Evolutionary conservation across 768 basidiomycete genomes (phyloP), one percentile per base, ranked within the genome.

Genomic region (Mycena galopus): DNA sequence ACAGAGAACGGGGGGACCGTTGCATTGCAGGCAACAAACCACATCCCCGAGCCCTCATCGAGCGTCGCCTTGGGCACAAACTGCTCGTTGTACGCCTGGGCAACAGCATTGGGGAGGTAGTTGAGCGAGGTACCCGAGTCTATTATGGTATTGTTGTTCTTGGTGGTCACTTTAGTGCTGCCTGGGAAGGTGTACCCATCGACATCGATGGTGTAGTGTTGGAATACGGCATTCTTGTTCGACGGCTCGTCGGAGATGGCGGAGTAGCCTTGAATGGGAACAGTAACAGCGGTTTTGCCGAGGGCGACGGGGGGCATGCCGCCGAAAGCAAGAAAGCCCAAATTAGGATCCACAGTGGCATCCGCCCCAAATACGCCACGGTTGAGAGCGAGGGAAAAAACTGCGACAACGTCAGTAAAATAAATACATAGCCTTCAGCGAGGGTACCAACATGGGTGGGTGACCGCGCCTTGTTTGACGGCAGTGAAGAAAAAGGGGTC

Each of bases 301-400:
- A 77, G 66, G 1, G 60, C n/a, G 30, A 78, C 77, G 27, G 74
- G 69, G 21, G 77, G 69, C 27, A 78, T 77, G 8, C 77, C 76
- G n/a, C 77, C 76, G 61, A 78, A 78, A 4, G 77, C 47, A 51
- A 78, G 74, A 60, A 71, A 65, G 11, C 77, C 76, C 12, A 77
- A 70, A 42, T 77, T 68, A 5, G 74, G 63, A 42, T 75, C 70
- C 27, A 55, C 62, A 2, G 27, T 17, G 16, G 69, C 65, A n/a
- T 72, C 58, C 25, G 59, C 66, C 10, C 62, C 53, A 35, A 64
- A 37, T 3, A 71, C 57, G 27, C 69, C 71, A 6, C 76, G 74
- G 51, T 78, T 60, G 11, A 78, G 67, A 2, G 77, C 68, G 21
- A 78, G 44, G 25, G 77, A 78, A 55, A 78, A 77, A n/a, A n/a